phyloP scores from a whole-genome alignment of 2,329 filamentous ascomycete species.

The Aureobasidium sp. region DNA sequence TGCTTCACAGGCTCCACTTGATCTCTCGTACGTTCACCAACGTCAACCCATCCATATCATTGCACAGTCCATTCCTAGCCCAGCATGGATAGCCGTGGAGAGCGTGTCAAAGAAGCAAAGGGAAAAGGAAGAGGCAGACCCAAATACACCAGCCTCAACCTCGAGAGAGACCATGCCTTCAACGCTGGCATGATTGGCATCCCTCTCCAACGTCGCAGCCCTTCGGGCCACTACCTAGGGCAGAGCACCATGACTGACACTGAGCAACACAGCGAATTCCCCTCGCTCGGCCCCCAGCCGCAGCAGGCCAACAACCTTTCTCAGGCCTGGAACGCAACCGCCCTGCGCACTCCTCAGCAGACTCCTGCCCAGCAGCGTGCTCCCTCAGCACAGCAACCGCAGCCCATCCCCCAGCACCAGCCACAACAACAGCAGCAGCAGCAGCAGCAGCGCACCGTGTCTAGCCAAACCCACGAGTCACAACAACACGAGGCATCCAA shows the following conservation, averaged over 20 bases:
- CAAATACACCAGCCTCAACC: neutral
- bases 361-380: conserved; percentile 28
- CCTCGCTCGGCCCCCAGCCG: conserved; percentile 51
- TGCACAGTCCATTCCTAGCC: neutral
- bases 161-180: neutral
- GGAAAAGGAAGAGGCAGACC: neutral
- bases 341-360: conserved; percentile 40
- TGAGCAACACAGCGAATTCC: conserved; percentile 50
- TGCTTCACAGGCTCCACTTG: conserved; percentile 18
- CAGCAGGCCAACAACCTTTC: conserved; percentile 45
- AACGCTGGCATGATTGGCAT: neutral
- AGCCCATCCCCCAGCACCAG: conserved; percentile 36
- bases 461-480: neutral
- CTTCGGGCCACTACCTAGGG: neutral
- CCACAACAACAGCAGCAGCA: conserved; percentile 35
- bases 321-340: conserved; percentile 52
- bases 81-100: neutral
- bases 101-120: neutral
- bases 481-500: conserved; percentile 28
- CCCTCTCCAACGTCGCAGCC: neutral
- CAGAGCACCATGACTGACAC: conserved; percentile 21
- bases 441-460: conserved; percentile 34
- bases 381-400: conserved; percentile 29
- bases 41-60: neutral
- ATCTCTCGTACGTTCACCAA: conserved; percentile 20